Evolutionary conservation across 2,329 filamentous ascomycete species (phyloP), one percentile per base, ranked within the genome.

Genomic region (Neofusicoccum sp.): DNA sequence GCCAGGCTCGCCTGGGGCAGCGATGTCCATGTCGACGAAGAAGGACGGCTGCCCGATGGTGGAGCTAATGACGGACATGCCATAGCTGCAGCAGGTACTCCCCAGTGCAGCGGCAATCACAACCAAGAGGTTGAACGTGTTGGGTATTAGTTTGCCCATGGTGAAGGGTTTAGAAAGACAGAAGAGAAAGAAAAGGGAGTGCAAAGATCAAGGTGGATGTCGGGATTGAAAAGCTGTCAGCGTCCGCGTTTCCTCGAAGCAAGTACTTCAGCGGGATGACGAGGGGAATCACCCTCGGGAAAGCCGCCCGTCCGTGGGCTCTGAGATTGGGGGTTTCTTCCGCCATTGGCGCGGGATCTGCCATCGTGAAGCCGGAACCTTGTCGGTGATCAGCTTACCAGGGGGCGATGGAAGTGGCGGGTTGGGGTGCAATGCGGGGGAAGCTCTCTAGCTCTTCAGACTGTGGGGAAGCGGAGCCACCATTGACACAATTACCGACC

Each of bases 31-130:
- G 65, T 75, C 76, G 4, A 65, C 69, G 66, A 77, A 79, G 69
- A 80, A 80, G 38, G 70, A 74, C 3, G 78, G 77, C 61, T 80
- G 78, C 2, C 79, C 79, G 53, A 80, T 73, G 1, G 77, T 80
- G 11, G 76, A 77, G 11, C 75, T 73, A 41, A 80, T 78, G 48
- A 75, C 69, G 1, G 72, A 69, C 14, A 75, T 65, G 11, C 72
- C 71, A 65, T 75, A 75, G 9, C 58, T 56, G 38, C 59, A 63
- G 16, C 71, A 68, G 30, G 70, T 71, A 7, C 70, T 70, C 0
- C 73, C 71, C 4, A 75, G 61, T 4, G 70, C 72, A 14, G 72
- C 70, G 36, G 70, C 71, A 12, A 72, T 64, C 9, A 75, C 71
- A 26, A 73, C 69, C 56, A 70, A 65, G 24, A 73, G 65, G 51